Conservation (phyloP, 208 protist genomes). For the Polymyxa betae region DNA sequence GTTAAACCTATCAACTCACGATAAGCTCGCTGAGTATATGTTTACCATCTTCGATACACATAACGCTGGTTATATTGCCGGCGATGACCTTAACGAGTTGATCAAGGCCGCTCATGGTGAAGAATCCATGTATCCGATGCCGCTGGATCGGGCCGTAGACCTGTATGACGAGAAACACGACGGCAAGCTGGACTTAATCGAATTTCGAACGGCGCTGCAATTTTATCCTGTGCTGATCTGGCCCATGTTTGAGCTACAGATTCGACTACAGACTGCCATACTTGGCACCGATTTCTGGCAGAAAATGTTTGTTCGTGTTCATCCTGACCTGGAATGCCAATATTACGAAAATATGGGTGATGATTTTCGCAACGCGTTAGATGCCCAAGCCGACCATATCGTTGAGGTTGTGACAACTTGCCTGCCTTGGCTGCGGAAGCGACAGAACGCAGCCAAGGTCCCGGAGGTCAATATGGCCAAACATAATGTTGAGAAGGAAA, state of each 20-base stretch:
- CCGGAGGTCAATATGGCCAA: conserved; percentile 2
- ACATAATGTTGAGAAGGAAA: neutral
- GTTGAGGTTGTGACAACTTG: neutral
- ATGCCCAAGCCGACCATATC: neutral
- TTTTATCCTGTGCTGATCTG: conserved; percentile 40
- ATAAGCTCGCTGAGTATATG: conserved; percentile 25
- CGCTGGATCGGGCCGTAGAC: neutral
- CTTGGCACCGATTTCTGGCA: conserved; percentile 11
- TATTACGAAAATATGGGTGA: neutral
- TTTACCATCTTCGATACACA: conserved; percentile 23
- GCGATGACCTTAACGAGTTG: neutral
- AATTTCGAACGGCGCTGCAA: neutral
- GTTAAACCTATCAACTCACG: conserved; percentile 10
- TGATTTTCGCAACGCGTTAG: neutral
- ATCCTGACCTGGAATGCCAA: conserved; percentile 32
- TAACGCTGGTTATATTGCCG: neutral
- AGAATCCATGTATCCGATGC: conserved; percentile 13
- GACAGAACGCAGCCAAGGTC: neutral
- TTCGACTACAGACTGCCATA: neutral
- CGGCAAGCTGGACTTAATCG: conserved; percentile 20
- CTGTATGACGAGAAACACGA: conserved; percentile 53
- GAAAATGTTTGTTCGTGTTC: neutral
- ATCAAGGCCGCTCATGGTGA: neutral
- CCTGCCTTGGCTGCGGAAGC: neutral
- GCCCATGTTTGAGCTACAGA: conserved; percentile 45